Evolutionary conservation across 1,139 yeast species (phyloP).

Genomic region (Blastobotrys elegans): DNA sequence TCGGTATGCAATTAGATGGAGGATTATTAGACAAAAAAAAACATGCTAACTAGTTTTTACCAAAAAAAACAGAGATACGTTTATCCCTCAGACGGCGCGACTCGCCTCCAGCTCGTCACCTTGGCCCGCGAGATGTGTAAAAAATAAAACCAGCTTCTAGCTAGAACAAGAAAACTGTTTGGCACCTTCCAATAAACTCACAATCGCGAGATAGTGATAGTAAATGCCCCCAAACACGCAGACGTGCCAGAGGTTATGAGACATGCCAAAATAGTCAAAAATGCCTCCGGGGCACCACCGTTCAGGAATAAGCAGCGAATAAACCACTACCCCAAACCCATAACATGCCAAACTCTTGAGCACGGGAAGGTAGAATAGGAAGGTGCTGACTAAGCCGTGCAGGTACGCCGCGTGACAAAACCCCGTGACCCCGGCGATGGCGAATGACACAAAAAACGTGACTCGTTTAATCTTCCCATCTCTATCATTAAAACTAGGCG

Average conservation of each 20-base stretch:
- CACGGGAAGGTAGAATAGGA: constrained; percentile 56
- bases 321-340: constrained; percentile 75
- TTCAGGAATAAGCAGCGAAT: constrained; percentile 87
- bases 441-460: constrained; percentile 75
- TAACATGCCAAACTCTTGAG: constrained; percentile 68
- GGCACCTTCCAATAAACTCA: constrained; percentile 58
- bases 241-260: constrained; percentile 93
- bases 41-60: constrained; percentile 1
- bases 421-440: constrained; percentile 68
- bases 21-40: neutral
- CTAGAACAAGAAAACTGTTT: constrained; percentile 28
- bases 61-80: constrained; percentile 27
- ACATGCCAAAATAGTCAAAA: constrained; percentile 75
- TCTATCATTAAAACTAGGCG: constrained; percentile 81
- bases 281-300: constrained; percentile 54
- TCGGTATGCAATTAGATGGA: constrained; percentile 21
- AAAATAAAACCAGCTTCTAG: neutral
- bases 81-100: constrained; percentile 24
- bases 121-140: constrained; percentile 17
- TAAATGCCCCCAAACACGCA: constrained; percentile 83
- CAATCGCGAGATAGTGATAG: constrained; percentile 76
- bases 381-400: constrained; percentile 52
- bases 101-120: constrained; percentile 21
- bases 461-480: constrained; percentile 78
- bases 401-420: constrained; percentile 51